Evolutionary conservation across 2,329 filamentous ascomycete genomes (phyloP), one percentile per base, ranked within the genome.

Genomic region (Pleoardoris graminearum): DNA sequence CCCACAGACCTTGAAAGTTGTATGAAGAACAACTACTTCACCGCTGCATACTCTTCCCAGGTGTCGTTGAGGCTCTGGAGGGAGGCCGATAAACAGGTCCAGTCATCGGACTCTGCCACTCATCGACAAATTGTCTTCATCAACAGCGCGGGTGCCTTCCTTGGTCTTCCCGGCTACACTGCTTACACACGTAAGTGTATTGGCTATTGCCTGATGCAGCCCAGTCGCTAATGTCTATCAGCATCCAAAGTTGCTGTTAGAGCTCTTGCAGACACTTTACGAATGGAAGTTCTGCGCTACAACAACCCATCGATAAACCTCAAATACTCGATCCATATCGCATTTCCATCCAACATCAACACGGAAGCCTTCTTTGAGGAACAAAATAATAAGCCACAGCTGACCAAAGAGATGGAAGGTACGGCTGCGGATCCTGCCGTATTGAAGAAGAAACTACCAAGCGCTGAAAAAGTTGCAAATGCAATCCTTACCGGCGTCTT

Each of bases 21-120:
- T 52, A 66, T 68, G 62, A 51, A 53, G n/a, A 67, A 63, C 37
- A 68, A 66, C 42, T 67, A 66, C 43, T 63, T 57, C 21, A 50
- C 62, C 11, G 49, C 59, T 6, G 61, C 55, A 19, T 63, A 61
- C 43, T 37, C 57, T 10, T 54, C 62, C 10, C 53, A 64, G 45
- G 44, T 54, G 7, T 27, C 62, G 17, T 42, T 66, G 8, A 55
- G 62, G 19, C 57, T 58, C n/a, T 67, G 61, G 62, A 60, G 43
- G 3, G 52, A 60, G 16, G 58, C 61, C 23, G 62, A 66, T 42
- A 35, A 35, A 16, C 22, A 19, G 23, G 11, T 8, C 37, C 38
- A 14, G 23, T 32, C 51, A 8, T 51, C 12, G 21, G 12, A 51
- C 38, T 10, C 41, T 25, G 10, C 25, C 7, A 30, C 4, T 8